Base-by-base conservation (phyloP, 805 yeast species). In the Wickerhamomyces hampshirensis region DNA sequence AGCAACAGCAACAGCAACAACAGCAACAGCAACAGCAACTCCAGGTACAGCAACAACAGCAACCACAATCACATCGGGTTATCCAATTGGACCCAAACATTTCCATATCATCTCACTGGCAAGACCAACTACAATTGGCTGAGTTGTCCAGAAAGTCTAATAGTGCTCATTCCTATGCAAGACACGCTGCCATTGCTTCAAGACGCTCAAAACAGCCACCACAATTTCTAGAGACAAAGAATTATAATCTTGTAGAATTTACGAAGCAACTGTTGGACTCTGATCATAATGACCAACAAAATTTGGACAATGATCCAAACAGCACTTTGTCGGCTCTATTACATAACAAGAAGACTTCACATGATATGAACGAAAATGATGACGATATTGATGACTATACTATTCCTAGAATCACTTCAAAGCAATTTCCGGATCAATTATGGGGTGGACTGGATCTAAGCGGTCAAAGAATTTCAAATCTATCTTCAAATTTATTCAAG, bases 391-490 rank as follows among this genome's bases (percentile, higher is more conserved):
- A 69, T 41, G 84, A 79, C 45, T 85, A 81, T 50, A 82, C 79
- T 53, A 80, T 75, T 50, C 78, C 79, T 56, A 65, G 83, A 58
- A 72, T 77, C 63, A 69, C 79, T 68, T 70, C 53, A 37, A 32
- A 60, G 51, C 50, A 58, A 31, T 51, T 48, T 42, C 77, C 83
- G 26, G 81, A 80, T 41, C 97, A 89, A 63, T 72, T 84, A 55
- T 93, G 99, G 99, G 84, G 94, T 36, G 91, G 89, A 5, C 66
- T 93, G 46, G 99, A 93, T 63, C 67, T 91, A 46, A 79, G 94
- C 46, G 96, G 96, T 41, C 95, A 93, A 60, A 85, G 91, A 23
- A 68, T 93, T 35, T 66, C 76, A 43, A 72, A 75, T 39, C 47
- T 91, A 21, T 75, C 86, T n/a, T 75, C 82, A 15, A 78, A 79